Percentiles rank a stretch among this genome's conserved stretches.
Evolutionary conservation across 768 basidiomycete genomes (phyloP).

Genomic region (Auriscalpium microsporum): DNA sequence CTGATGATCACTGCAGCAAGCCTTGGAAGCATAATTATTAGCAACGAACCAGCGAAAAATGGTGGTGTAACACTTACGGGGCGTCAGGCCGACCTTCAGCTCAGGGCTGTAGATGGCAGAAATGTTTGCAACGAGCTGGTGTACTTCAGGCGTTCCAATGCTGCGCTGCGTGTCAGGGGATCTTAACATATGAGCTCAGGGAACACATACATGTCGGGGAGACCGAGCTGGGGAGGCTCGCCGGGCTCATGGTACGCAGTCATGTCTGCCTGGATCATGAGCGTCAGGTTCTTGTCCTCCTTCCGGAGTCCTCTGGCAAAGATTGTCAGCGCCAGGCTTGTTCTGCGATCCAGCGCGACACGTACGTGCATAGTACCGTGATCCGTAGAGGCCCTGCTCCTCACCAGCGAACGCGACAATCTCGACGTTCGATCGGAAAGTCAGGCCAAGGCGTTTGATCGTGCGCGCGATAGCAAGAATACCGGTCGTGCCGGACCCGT

Average conservation of each 20-base stretch:
- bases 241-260: slow-evolving; percentile 70
- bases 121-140: slow-evolving; percentile 65
- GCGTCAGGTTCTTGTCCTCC: slow-evolving; percentile 53
- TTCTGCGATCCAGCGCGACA: slow-evolving; percentile 5
- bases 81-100: slow-evolving; percentile 56
- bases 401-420: slow-evolving; percentile 84
- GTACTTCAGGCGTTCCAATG: slow-evolving; percentile 71
- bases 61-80: slow-evolving; percentile 33
- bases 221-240: slow-evolving; percentile 78
- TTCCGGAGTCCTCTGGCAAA: slow-evolving; percentile 47
- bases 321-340: neutral
- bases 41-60: neutral
- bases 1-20: slow-evolving; percentile 91
- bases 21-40: slow-evolving; percentile 26
- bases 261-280: slow-evolving; percentile 94
- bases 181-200: neutral
- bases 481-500: slow-evolving; percentile 57
- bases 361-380: slow-evolving; percentile 71
- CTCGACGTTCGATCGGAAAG: slow-evolving; percentile 70
- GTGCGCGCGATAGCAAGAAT: slow-evolving; percentile 75
- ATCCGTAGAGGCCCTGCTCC: slow-evolving; percentile 82
- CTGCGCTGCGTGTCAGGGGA: slow-evolving; percentile 29
- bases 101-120: slow-evolving; percentile 78
- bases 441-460: slow-evolving; percentile 56
- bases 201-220: slow-evolving; percentile 54